A percentile compares a stretch with the other conserved stretches of the same genome.
Evolutionary conservation across 768 basidiomycete genomes (phyloP).

Genomic region (Chalciporus pseudorubinellus): DNA sequence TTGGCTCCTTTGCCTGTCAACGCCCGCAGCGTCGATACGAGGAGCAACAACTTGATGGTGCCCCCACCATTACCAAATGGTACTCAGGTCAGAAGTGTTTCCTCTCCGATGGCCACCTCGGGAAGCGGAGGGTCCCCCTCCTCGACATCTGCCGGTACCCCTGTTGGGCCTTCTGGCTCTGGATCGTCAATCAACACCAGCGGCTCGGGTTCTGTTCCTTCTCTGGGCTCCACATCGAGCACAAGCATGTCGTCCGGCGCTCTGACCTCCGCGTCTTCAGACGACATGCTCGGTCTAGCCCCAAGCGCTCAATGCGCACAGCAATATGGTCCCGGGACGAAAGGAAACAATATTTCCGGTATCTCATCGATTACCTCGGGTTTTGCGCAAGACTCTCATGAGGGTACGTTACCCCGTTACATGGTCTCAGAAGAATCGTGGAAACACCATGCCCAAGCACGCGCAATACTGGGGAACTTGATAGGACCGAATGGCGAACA

Average conservation of each 20-base stretch:
- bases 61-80: conserved; percentile 47
- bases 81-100: conserved; percentile 60
- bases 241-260: conserved; percentile 51
- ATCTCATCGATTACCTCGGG: conserved; percentile 30
- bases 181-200: conserved; percentile 45
- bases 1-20: conserved; percentile 43
- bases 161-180: conserved; percentile 42
- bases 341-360: conserved; percentile 22
- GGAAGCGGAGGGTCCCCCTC: conserved; percentile 19
- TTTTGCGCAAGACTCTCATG: conserved; percentile 45
- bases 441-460: conserved; percentile 83
- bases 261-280: conserved; percentile 46
- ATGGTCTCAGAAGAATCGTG: conserved; percentile 71
- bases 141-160: conserved; percentile 30
- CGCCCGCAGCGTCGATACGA: conserved; percentile 27
- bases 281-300: conserved; percentile 51
- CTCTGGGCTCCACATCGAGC: conserved; percentile 47
- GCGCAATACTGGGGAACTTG: conserved; percentile 77
- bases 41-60: conserved; percentile 43
- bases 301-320: conserved; percentile 49
- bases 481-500: conserved; percentile 87
- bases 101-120: conserved; percentile 60
- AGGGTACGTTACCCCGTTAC: conserved; percentile 48
- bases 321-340: conserved; percentile 42
- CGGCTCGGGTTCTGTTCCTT: conserved; percentile 49